Evolutionary conservation across 768 basidiomycete species (phyloP), one percentile per base, ranked within the genome.

Genomic region (Hypholoma sublateritium): DNA sequence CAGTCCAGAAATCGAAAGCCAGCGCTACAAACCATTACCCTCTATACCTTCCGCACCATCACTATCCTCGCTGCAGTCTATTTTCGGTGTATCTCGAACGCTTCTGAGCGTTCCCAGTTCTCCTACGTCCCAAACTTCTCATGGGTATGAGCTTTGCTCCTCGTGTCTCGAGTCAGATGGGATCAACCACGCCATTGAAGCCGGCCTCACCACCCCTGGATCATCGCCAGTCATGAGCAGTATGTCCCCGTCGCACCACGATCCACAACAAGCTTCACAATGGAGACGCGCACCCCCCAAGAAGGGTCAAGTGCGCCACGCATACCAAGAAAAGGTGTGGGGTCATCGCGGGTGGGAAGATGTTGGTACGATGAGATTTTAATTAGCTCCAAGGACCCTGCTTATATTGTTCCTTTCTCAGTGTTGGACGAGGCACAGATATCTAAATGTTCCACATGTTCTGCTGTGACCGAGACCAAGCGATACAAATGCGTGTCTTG

Each of bases 401-500:
- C 32, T 44, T 34, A 17, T 14, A 49, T 60, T 48, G 57, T 32
- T 48, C 17, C 48, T 41, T 55, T 51, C 24, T 36, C 52, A 78
- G 74, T 77, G 77, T 89, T 95, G 65, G 93, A 91, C 62, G 91
- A 93, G 59, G 77, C 70, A 35, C 70, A 76, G 43, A 76, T 84
- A 11, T 81, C 81, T 22, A 76, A 77, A 61, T 98, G 95, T 64
- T 90, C 93, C 4, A 93, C 87, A n/a, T 98, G 95, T 69, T 76
- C 78, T 47, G 83, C 81, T 25, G 66, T 74, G 5, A 83, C 91
- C 4, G 75, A 74, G 25, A 76, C 76, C 43, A 84, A 85, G 64
- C 81, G 92, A 19, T 95, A 88, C 74, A 95, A 93, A 72, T 97
- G 95, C 70, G 82, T 84, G 5, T 87, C 86, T 6, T 96, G 95